Conservation (phyloP, 495 filamentous ascomycete genomes). For the Cercophora scortea region DNA sequence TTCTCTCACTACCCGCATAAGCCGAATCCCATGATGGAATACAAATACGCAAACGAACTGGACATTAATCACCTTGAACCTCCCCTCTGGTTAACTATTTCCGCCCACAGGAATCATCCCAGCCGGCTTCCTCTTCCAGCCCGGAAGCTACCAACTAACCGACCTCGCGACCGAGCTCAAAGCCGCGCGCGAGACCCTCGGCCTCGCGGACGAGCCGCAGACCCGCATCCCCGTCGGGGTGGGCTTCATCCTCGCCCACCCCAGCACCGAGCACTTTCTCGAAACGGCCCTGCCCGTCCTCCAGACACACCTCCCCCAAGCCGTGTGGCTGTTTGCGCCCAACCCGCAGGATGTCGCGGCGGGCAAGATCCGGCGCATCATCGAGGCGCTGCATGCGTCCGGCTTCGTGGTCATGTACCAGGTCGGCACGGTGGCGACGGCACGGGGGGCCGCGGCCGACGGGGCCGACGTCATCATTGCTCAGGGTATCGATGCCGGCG, state of each 20-base stretch:
- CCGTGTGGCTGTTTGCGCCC: conserved; percentile 72
- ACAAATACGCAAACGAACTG: background rate
- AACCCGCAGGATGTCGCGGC: background rate
- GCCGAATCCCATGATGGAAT: background rate
- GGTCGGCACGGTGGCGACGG: conserved; percentile 53
- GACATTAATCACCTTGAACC: background rate
- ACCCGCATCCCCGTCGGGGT: conserved; percentile 33
- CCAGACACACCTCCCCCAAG: conserved; percentile 48
- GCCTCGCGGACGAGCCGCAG: conserved; percentile 13
- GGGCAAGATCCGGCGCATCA: conserved; percentile 34
- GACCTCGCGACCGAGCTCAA: conserved; percentile 29
- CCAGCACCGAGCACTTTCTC: conserved; percentile 20
- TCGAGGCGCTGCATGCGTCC: conserved; percentile 14
- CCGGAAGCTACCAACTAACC: conserved; percentile 17
- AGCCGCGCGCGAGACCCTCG: conserved; percentile 19
- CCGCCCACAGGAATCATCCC: conserved; percentile 28
- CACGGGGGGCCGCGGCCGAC: conserved; percentile 31
- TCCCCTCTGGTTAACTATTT: too few species aligned
- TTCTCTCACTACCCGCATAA: background rate
- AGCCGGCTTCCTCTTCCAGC: conserved; percentile 25
- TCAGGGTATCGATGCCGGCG: conserved; percentile 69
- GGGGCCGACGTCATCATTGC: conserved; percentile 60
- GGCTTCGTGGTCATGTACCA: conserved; percentile 46
- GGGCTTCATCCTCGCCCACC: conserved; percentile 28
- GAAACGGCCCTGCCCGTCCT: conserved; percentile 28